phyloP scores from a whole-genome alignment of 176 grass and related monocot species.

The Microstegium vimineum region DNA sequence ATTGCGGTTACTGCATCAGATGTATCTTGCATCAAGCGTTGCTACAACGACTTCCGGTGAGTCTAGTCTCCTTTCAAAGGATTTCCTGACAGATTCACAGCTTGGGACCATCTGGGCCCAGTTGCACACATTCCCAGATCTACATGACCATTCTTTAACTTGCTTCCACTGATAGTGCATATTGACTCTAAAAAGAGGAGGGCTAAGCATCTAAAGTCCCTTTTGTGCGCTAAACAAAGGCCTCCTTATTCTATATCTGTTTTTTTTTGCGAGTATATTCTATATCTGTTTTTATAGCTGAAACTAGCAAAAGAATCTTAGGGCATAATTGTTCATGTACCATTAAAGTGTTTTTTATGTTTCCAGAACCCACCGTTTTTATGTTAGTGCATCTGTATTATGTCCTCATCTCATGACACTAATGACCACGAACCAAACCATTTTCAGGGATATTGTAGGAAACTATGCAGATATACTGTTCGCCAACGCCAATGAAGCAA shows the following conservation, averaged over 20 bases:
- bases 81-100: constrained; percentile 15
- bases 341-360: neutral
- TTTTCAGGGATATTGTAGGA: constrained; percentile 75
- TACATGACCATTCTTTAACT: neutral
- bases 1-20: constrained; percentile 87
- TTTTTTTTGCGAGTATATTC: too few relatives aligned
- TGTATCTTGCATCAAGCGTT: constrained; percentile 83
- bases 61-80: neutral
- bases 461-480: constrained; percentile 89
- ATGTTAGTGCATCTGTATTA: neutral
- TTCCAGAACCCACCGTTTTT: neutral
- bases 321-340: constrained; percentile 6
- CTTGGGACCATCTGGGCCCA: neutral
- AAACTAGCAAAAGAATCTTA: neutral
- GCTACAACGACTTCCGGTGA: constrained; percentile 87
- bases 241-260: neutral
- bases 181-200: neutral
- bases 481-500: constrained; percentile 76
- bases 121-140: neutral
- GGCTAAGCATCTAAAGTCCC: neutral
- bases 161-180: constrained; percentile 1
- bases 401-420: neutral
- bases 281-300: neutral
- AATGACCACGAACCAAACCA: neutral
- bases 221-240: neutral